Evolutionary conservation across 148 eudicot species (phyloP).

Genomic region (Oxyria digyna): DNA sequence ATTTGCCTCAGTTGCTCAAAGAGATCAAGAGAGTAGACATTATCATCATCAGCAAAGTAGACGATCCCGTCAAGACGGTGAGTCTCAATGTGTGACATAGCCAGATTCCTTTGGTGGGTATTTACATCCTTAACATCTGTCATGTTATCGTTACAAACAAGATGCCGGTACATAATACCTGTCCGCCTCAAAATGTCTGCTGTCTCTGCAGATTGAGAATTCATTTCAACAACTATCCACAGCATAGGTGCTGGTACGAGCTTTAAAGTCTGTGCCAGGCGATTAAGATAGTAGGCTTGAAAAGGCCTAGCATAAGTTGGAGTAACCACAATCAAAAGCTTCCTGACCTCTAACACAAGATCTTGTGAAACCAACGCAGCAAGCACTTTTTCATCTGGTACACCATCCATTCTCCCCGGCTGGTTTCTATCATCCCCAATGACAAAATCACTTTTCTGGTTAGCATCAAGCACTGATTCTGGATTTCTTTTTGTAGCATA

Average conservation of each 20-base stretch:
- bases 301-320: constrained; percentile 49
- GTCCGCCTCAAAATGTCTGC: constrained; percentile 57
- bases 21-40: constrained; percentile 45
- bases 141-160: constrained; percentile 49
- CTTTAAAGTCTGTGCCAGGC: constrained; percentile 64
- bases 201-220: constrained; percentile 54
- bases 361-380: constrained; percentile 18
- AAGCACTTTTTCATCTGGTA: constrained; percentile 16
- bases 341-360: constrained; percentile 17
- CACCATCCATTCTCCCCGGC: constrained; percentile 13
- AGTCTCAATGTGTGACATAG: constrained; percentile 61
- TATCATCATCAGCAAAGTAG: constrained; percentile 64
- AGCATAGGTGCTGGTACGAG: constrained; percentile 54
- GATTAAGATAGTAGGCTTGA: constrained; percentile 63
- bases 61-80: constrained; percentile 72
- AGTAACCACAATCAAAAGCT: constrained; percentile 75
- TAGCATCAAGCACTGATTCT: constrained; percentile 14
- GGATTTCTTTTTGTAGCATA: constrained; percentile 16
- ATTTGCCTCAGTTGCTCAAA: constrained; percentile 61
- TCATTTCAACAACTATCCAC: constrained; percentile 86
- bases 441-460: constrained; percentile 10
- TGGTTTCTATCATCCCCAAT: constrained; percentile 12
- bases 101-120: constrained; percentile 62
- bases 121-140: constrained; percentile 42
- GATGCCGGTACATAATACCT: constrained; percentile 80